Evolutionary conservation across 2,329 filamentous ascomycete species (phyloP).

Genomic region (Diaporthe sp.): DNA sequence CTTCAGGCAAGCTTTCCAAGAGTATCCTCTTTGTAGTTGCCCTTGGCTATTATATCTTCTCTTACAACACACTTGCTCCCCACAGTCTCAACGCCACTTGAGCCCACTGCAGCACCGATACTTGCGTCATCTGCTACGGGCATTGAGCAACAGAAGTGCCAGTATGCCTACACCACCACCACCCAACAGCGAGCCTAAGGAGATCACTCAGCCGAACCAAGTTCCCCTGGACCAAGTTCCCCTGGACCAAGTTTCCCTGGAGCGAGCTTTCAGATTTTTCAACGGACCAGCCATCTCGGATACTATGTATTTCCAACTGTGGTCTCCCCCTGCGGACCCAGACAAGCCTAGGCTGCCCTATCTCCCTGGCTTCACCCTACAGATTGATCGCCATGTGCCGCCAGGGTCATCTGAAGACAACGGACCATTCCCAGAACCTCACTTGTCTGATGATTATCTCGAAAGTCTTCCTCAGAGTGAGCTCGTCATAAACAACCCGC

Average conservation of each 20-base stretch:
- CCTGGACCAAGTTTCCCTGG: too few species aligned
- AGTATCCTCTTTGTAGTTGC: not conserved
- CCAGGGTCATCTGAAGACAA: not conserved
- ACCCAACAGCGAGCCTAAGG: not conserved
- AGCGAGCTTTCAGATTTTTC: not conserved
- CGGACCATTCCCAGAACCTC: not conserved
- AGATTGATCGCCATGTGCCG: not conserved
- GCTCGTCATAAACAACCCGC: not conserved
- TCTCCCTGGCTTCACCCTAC: not conserved
- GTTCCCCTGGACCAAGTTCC: not conserved
- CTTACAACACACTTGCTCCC: not conserved
- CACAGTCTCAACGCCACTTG: not conserved
- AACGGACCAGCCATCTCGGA: not conserved
- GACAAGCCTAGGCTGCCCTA: not conserved
- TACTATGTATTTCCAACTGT: not conserved
- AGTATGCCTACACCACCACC: not conserved
- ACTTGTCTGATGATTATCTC: not conserved
- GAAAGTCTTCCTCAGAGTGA: not conserved
- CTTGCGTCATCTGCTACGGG: not conserved
- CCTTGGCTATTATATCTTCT: not conserved
- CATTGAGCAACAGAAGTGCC: not conserved
- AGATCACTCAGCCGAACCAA: not conserved
- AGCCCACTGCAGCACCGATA: not conserved
- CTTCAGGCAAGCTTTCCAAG: not conserved
- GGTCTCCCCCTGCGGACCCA: not conserved